Conservation (phyloP, 257 asterid genomes). For the Solanum bulbocastanum region DNA sequence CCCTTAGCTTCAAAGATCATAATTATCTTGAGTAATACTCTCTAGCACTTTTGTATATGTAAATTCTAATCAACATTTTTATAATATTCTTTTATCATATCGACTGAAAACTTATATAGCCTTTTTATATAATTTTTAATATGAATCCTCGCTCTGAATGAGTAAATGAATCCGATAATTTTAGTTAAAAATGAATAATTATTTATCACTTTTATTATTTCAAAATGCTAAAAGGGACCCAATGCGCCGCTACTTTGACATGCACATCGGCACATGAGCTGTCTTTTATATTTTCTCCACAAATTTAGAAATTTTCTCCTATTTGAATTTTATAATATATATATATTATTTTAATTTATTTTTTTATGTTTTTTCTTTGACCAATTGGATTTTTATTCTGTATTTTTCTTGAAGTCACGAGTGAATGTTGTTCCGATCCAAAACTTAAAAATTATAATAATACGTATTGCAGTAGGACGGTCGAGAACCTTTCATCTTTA, state of each 20-base stretch:
- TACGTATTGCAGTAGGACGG: neutral
- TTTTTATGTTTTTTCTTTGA: neutral
- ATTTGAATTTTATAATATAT: neutral
- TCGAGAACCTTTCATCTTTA: neutral
- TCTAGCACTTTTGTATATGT: neutral
- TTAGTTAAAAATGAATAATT: too few species aligned
- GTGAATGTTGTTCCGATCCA: neutral
- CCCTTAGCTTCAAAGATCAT: neutral
- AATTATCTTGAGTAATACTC: neutral
- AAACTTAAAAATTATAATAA: neutral
- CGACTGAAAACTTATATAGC: neutral
- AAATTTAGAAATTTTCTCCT: neutral
- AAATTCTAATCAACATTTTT: neutral
- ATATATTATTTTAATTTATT: too few species aligned
- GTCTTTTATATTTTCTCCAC: neutral
- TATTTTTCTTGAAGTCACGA: neutral
- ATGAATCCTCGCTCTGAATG: neutral
- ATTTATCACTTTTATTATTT: neutral
- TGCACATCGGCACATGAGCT: constrained; percentile 31
- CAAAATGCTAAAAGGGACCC: constrained; percentile 13
- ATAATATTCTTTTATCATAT: neutral
- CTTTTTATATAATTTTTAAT: neutral
- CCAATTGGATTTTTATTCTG: neutral
- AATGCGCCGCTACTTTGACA: constrained; percentile 29
- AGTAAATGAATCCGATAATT: neutral